Conservation (phyloP, 1,139 yeast genomes). For the Yamadazyma blattariae region DNA sequence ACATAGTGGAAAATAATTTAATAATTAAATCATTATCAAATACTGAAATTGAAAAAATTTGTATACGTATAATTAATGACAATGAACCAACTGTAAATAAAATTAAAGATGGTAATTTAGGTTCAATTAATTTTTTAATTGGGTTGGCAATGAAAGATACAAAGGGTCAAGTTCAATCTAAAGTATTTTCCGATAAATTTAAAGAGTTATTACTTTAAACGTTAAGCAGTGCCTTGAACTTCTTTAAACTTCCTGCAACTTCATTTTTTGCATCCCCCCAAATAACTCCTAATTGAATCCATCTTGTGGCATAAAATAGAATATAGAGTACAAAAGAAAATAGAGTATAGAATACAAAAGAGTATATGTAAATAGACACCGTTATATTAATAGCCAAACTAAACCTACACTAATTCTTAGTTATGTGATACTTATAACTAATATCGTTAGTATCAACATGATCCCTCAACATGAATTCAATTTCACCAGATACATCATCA, state of each 20-base stretch:
- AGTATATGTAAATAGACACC: too few species aligned
- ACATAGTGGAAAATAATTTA: conserved; percentile 34
- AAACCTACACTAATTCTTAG: conserved; percentile 9
- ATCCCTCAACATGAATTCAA: conserved; percentile 13
- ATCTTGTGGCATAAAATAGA: too few species aligned
- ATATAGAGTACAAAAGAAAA: too few species aligned
- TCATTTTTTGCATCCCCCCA: too few species aligned
- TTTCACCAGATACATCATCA: conserved; percentile 7
- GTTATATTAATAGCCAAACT: too few species aligned
- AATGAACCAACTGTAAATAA: conserved; percentile 58
- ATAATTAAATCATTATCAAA: conserved; percentile 40
- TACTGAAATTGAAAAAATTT: conserved; percentile 48
- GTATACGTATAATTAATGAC: conserved; percentile 49
- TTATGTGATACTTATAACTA: conserved; percentile 9
- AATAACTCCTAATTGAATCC: too few species aligned
- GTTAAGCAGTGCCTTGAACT: too few species aligned
- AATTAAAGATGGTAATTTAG: conserved; percentile 56
- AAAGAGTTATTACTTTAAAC: conserved; percentile 25
- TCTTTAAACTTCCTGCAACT: too few species aligned
- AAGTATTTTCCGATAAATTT: conserved; percentile 43
- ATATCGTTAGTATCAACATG: conserved; percentile 8
- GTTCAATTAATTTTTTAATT: conserved; percentile 68
- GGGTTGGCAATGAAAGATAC: conserved; percentile 84
- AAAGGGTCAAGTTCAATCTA: conserved; percentile 63
- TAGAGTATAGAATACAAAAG: too few species aligned